Percentiles rank a stretch among this genome's conserved stretches.
Conservation (phyloP, 2,329 filamentous ascomycete genomes). For the Diaporthe humulicola region DNA sequence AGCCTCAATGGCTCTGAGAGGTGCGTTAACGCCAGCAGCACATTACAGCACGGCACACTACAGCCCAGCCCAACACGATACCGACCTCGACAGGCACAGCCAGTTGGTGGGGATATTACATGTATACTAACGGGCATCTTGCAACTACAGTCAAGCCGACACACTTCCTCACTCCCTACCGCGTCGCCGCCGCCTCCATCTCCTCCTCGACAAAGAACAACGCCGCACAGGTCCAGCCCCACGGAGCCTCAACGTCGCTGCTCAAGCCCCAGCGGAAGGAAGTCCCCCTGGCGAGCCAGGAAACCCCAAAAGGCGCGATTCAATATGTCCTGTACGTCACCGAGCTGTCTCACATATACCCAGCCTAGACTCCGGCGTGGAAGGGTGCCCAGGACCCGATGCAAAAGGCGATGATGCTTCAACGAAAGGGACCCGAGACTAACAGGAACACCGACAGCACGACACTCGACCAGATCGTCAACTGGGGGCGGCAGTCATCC, state of each 20-base stretch:
- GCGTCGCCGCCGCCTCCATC: constrained; percentile 73
- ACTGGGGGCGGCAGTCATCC: constrained; percentile 88
- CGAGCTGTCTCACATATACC: background rate
- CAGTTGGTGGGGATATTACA: background rate
- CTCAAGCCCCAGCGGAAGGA: constrained; percentile 72
- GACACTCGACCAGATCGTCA: constrained; percentile 82
- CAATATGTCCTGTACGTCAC: constrained; percentile 87
- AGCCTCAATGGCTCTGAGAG: constrained; percentile 66
- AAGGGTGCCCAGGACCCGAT: background rate
- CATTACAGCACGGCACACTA: constrained; percentile 25
- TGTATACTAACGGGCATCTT: constrained; percentile 40
- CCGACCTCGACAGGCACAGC: background rate
- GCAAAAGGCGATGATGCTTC: background rate
- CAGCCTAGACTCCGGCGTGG: background rate
- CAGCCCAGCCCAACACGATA: background rate
- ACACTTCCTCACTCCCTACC: constrained; percentile 72
- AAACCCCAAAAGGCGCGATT: constrained; percentile 82
- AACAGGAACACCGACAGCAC: constrained; percentile 63
- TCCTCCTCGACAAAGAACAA: constrained; percentile 75
- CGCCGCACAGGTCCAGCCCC: constrained; percentile 62
- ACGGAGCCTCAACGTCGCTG: constrained; percentile 64
- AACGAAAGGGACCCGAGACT: background rate
- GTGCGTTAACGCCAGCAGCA: constrained; percentile 51
- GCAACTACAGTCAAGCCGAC: constrained; percentile 72
- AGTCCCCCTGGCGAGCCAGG: constrained; percentile 83